Base-by-base conservation (phyloP, 2,329 filamentous ascomycete genomes). In the Botrytis galanthina region DNA sequence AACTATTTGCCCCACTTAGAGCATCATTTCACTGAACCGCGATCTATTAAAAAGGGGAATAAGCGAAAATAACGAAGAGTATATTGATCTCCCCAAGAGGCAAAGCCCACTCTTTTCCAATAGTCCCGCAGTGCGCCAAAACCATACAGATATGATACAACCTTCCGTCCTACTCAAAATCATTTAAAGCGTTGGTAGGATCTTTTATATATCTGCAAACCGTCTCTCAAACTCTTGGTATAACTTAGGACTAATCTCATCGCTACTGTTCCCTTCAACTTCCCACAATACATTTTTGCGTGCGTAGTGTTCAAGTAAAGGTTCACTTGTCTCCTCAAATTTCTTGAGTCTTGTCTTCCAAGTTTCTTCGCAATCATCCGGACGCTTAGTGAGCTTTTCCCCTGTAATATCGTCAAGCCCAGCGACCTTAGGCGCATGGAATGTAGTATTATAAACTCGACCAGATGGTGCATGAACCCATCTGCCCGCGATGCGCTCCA, bases 401-500 rank as follows among this genome's bases (percentile, higher is more conserved):
- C 96, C 96, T 0, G 96, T 99, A 66, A 98, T 81, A 82, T 99
- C 96, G 83, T 99, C 96, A 77, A 87, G 89, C 39, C 96, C 95
- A 0, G 89, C 83, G 1, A 95, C 90, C 77, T 91, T 92, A 0
- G 96, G 96, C 12, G 92, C 88, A 80, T 98, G 94, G 85, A 97
- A 99, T 0, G 91, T 91, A 3, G 94, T 97, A 82, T 99, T 99
- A 86, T 99, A 99, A 26, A 98, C 92, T 42, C 96, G 88, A 1
- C 96, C 96, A 0, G 94, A 97, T 0, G 94, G 90, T 79, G 93
- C 92, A 83, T 99, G 96, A 59, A 98, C 92, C 95, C 95, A 98
- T 73, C 96, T 92, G 70, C 94, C 94, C 61, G 93, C 90, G 78
- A 99, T 98, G 72, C 96, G 92, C 78, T 94, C 90, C 77, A 98